Evolutionary conservation across 352 stramenopile genomes (phyloP).

Genomic region (Halophytophthora polymorphica): DNA sequence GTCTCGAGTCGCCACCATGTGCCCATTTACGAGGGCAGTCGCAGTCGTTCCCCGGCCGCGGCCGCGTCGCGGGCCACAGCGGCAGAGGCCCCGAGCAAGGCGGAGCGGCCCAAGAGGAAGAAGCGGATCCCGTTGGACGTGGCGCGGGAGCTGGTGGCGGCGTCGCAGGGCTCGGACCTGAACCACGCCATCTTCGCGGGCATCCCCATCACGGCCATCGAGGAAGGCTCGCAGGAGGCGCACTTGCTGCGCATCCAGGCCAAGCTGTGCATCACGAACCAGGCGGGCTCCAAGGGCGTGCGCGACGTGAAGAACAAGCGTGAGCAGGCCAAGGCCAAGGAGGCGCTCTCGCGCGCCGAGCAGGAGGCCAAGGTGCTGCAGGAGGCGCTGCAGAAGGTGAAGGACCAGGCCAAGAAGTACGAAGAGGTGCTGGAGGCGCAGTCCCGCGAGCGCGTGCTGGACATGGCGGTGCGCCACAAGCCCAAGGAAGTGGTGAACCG

Average conservation of each 20-base stretch:
- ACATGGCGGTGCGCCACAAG: constrained; percentile 69
- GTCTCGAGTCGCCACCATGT: constrained; percentile 45
- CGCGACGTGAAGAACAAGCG: not conserved
- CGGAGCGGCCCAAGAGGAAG: constrained; percentile 62
- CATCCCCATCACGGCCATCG: constrained; percentile 67
- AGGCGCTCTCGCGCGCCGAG: constrained; percentile 64
- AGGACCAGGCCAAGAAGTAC: constrained; percentile 83
- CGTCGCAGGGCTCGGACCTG: constrained; percentile 70
- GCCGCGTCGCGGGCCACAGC: constrained; percentile 4
- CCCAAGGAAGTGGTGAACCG: constrained; percentile 69
- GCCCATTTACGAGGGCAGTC: constrained; percentile 48
- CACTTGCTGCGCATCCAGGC: constrained; percentile 79
- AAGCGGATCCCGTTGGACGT: constrained; percentile 81
- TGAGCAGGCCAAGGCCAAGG: constrained; percentile 47
- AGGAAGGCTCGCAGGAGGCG: constrained; percentile 74
- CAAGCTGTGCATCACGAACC: constrained; percentile 76
- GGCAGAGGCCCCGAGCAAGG: constrained; percentile 7
- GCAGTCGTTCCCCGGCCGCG: constrained; percentile 16
- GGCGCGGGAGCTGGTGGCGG: constrained; percentile 73
- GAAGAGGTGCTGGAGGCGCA: constrained; percentile 76
- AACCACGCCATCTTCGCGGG: constrained; percentile 68
- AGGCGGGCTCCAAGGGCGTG: constrained; percentile 21
- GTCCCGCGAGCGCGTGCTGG: constrained; percentile 65
- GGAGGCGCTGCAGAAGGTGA: constrained; percentile 81
- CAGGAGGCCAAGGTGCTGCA: constrained; percentile 71